A percentile compares a stretch with the other conserved stretches of the same genome.
These are phyloP conservation scores for Nakazawaea holstii DNA, from an alignment of 805 yeast genomes.

Conservation along the genomic window DNA sequence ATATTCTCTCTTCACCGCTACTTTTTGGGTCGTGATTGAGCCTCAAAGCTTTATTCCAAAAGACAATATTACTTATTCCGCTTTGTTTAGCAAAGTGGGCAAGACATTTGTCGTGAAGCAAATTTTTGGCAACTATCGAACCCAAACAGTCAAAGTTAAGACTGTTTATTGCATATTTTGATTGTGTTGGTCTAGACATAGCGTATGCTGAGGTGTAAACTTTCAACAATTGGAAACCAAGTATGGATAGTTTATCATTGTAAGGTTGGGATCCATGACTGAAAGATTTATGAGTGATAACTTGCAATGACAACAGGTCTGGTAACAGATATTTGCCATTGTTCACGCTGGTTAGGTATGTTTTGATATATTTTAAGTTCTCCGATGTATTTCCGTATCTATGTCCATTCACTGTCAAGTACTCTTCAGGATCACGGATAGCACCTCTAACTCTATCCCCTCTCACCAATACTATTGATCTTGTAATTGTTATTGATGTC, in stretches of 20 bases:
- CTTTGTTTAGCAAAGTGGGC: conserved; percentile 46
- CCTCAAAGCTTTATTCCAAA: conserved; percentile 50
- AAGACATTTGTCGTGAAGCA: conserved; percentile 44
- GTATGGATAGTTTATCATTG: conserved; percentile 74
- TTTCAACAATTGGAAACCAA: conserved; percentile 64
- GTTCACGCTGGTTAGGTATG: conserved; percentile 30
- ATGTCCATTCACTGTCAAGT: conserved; percentile 44
- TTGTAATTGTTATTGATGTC: not conserved
- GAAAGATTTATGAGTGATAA: conserved; percentile 89
- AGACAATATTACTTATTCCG: conserved; percentile 48
- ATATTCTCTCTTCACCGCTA: conserved; percentile 54
- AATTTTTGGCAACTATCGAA: conserved; percentile 41
- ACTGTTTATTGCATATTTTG: conserved; percentile 37
- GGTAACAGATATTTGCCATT: conserved; percentile 44
- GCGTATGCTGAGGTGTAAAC: conserved; percentile 40
- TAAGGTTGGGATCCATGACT: conserved; percentile 88
- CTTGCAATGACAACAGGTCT: conserved; percentile 65
- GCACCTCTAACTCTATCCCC: conserved; percentile 65
- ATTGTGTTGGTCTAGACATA: conserved; percentile 18
- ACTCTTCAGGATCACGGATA: conserved; percentile 63
- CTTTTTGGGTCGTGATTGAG: conserved; percentile 34
- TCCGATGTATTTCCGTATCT: conserved; percentile 47
- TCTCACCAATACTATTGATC: conserved; percentile 33
- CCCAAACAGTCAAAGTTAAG: conserved; percentile 59
- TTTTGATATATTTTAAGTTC: conserved; percentile 43